phyloP scores from a whole-genome alignment of 139 green algal genomes.

The Chlorella sp. region DNA sequence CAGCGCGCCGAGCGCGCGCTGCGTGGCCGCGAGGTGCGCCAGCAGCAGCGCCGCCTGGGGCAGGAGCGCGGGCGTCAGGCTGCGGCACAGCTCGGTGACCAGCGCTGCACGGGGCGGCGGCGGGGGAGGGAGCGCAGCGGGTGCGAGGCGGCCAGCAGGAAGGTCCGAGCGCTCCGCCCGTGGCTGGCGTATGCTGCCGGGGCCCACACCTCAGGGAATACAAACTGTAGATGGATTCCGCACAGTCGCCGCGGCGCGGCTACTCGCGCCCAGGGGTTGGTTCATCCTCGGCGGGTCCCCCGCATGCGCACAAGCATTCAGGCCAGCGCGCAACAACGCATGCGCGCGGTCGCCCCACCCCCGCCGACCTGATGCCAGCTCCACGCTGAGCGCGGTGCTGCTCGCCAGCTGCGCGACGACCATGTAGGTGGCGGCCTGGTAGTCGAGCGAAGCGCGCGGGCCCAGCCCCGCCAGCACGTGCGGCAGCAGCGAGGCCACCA shows the following conservation, averaged over 20 bases:
- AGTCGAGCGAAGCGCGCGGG: conserved; percentile 45
- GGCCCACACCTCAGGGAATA: conserved; percentile 85
- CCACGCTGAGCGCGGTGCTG: conserved; percentile 47
- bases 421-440: conserved; percentile 76
- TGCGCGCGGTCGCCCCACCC: neutral
- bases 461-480: conserved; percentile 68
- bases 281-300: conserved; percentile 28
- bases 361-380: conserved; percentile 52
- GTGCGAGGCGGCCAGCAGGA: too few species aligned
- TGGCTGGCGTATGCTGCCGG: too few species aligned
- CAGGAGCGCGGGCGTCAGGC: conserved; percentile 11
- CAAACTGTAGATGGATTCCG: conserved; percentile 66
- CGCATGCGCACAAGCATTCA: neutral
- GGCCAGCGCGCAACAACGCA: neutral
- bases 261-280: conserved; percentile 9
- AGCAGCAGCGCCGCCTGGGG: conserved; percentile 56
- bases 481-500: conserved; percentile 61
- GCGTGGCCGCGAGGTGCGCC: conserved; percentile 58
- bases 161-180: too few species aligned
- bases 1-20: conserved; percentile 56
- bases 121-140: neutral
- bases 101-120: conserved; percentile 46
- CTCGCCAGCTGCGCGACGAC: conserved; percentile 66
- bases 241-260: conserved; percentile 1
- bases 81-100: conserved; percentile 38